Evolutionary conservation across 495 filamentous ascomycete genomes (phyloP).

Genomic region (Daldinia loculata): DNA sequence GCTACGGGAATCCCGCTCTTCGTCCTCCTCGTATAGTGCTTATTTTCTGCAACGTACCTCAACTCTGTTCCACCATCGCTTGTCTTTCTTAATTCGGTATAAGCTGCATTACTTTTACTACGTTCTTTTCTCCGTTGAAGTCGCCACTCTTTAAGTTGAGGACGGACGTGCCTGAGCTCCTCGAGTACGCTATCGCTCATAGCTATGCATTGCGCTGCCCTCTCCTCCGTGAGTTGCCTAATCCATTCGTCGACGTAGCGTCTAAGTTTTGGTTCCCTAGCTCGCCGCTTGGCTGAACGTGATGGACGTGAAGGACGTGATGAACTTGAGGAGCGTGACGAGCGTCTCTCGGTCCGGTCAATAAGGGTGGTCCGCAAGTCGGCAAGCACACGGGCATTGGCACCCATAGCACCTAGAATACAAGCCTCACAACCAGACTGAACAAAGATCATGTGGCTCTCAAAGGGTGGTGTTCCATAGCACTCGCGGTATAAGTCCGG

Average conservation of each 20-base stretch:
- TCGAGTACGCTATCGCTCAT: constrained; percentile 30
- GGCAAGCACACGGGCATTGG: constrained; percentile 45
- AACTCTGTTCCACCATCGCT: background rate
- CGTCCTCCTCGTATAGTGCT: constrained; percentile 24
- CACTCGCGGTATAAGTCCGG: constrained; percentile 43
- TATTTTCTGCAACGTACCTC: background rate
- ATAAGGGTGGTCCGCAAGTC: constrained; percentile 50
- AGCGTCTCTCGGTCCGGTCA: constrained; percentile 43
- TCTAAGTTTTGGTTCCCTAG: constrained; percentile 42
- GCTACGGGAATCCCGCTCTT: constrained; percentile 44
- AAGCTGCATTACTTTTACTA: background rate
- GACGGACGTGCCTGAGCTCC: constrained; percentile 23
- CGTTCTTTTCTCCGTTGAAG: constrained; percentile 17
- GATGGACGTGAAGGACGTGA: background rate
- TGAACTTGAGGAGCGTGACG: background rate
- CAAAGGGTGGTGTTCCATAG: constrained; percentile 38
- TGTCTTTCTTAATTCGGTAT: constrained; percentile 30
- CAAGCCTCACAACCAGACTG: constrained; percentile 56
- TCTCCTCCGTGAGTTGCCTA: constrained; percentile 20
- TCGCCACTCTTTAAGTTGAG: constrained; percentile 37
- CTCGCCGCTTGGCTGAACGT: background rate
- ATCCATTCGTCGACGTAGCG: constrained; percentile 56
- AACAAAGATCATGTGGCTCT: constrained; percentile 41
- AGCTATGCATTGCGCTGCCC: constrained; percentile 26
- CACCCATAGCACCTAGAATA: constrained; percentile 54